Percentiles rank a stretch among this genome's conserved stretches.
Evolutionary conservation across 495 filamentous ascomycete genomes (phyloP).

Genomic region (Xylaria grammica): DNA sequence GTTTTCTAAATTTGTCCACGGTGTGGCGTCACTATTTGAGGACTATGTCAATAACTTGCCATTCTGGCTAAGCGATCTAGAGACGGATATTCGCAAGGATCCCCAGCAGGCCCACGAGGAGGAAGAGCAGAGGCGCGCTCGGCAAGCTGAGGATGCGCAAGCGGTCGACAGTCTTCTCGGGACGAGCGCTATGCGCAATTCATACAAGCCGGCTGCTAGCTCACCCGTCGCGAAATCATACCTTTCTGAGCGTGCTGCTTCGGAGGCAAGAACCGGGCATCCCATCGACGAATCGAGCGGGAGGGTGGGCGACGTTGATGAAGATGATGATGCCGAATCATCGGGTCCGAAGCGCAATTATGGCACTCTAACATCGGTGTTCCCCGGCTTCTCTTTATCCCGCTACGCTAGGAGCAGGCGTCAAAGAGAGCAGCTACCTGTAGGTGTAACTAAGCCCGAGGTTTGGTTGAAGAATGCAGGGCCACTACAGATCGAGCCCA

Average conservation of each 20-base stretch:
- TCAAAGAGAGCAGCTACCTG: constrained; percentile 61
- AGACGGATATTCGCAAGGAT: constrained; percentile 90
- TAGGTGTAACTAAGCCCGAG: constrained; percentile 82
- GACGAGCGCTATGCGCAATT: constrained; percentile 43
- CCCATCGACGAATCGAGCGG: constrained; percentile 26
- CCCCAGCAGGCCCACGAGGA: constrained; percentile 89
- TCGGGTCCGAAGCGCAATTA: constrained; percentile 39
- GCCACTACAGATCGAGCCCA: constrained; percentile 88
- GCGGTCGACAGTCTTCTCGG: constrained; percentile 85
- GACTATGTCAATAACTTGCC: constrained; percentile 95
- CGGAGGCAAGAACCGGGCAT: constrained; percentile 35
- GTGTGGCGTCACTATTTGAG: constrained; percentile 88
- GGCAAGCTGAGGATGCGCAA: constrained; percentile 81
- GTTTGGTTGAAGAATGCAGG: constrained; percentile 92
- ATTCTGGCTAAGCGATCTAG: constrained; percentile 91
- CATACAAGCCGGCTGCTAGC: constrained; percentile 61
- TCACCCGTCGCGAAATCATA: constrained; percentile 65
- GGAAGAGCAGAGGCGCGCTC: constrained; percentile 80
- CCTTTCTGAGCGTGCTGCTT: constrained; percentile 52
- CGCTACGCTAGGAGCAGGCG: constrained; percentile 67
- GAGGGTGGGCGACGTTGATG: constrained; percentile 32
- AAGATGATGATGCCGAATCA: constrained; percentile 40
- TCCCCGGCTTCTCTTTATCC: constrained; percentile 76
- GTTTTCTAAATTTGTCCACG: constrained; percentile 97
- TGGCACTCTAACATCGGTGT: constrained; percentile 59